Evolutionary conservation across 225 moss, liverwort and hornwort genomes (phyloP).

Genomic region (Sphagnum tenellum): DNA sequence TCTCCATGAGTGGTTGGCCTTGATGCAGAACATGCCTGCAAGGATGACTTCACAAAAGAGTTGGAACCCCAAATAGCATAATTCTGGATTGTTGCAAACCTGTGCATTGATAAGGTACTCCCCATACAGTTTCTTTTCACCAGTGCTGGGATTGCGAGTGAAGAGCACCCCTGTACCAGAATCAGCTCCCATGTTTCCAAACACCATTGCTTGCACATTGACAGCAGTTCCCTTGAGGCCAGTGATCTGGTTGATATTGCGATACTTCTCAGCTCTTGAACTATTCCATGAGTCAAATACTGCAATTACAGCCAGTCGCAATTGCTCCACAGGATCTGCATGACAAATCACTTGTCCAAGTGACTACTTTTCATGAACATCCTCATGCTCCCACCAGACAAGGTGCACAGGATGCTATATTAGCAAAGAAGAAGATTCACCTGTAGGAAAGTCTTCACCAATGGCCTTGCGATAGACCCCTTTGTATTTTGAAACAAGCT

Average conservation of each 20-base stretch:
- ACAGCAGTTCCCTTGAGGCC: slow-evolving; percentile 84
- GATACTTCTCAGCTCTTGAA: slow-evolving; percentile 77
- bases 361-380: too few relatives aligned
- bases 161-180: slow-evolving; percentile 95
- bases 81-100: slow-evolving; percentile 20
- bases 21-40: too few relatives aligned
- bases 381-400: too few relatives aligned
- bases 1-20: too few relatives aligned
- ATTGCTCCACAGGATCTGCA: slow-evolving; percentile 76
- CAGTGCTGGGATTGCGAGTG: slow-evolving; percentile 94
- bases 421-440: slow-evolving; percentile 13
- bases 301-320: slow-evolving; percentile 69
- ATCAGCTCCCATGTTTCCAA: slow-evolving; percentile 81
- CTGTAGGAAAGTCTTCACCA: slow-evolving; percentile 61
- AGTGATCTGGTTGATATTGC: slow-evolving; percentile 75
- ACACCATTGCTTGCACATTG: slow-evolving; percentile 96
- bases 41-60: too few relatives aligned
- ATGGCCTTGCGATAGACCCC: slow-evolving; percentile 67
- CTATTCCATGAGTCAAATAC: slow-evolving; percentile 96
- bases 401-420: too few relatives aligned
- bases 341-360: neutral
- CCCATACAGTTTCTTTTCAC: slow-evolving; percentile 90
- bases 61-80: too few relatives aligned
- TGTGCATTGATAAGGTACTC: slow-evolving; percentile 95
- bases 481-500: slow-evolving; percentile 71